These are phyloP conservation scores for Eimeria praecox DNA, from an alignment of 169 alveolate genomes.

Conservation along the genomic window DNA sequence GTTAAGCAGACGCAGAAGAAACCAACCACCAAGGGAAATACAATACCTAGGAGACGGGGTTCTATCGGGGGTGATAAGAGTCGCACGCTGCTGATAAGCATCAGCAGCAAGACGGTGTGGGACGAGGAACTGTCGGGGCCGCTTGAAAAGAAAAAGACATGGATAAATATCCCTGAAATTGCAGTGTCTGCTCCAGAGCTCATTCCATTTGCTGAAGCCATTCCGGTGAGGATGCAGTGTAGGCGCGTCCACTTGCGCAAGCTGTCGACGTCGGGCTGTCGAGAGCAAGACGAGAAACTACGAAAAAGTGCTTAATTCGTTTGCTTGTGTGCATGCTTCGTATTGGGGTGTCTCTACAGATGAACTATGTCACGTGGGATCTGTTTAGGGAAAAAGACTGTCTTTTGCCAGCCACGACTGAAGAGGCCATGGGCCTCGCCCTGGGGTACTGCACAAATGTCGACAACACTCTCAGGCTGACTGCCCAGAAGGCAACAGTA, in stretches of 20 bases:
- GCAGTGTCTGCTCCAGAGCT: conserved; percentile 69
- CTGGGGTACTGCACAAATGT: conserved; percentile 67
- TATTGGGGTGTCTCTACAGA: conserved; percentile 12
- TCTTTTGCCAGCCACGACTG: conserved; percentile 74
- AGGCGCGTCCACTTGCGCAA: background rate
- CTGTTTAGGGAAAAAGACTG: conserved; percentile 64
- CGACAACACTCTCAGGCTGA: conserved; percentile 59
- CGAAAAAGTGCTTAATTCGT: background rate
- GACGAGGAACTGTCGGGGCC: conserved; percentile 72
- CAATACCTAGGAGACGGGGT: conserved; percentile 50
- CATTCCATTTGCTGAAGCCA: conserved; percentile 70
- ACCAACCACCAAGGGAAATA: background rate
- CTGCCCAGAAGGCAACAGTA: conserved; percentile 63
- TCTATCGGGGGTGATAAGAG: conserved; percentile 71
- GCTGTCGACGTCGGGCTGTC: background rate
- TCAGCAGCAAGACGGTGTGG: conserved; percentile 68
- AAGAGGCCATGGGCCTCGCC: conserved; percentile 80
- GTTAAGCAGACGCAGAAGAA: conserved; percentile 1
- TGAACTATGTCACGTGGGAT: conserved; percentile 74
- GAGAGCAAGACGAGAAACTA: background rate
- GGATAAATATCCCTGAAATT: conserved; percentile 71
- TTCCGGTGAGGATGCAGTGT: conserved; percentile 49
- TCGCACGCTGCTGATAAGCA: conserved; percentile 58
- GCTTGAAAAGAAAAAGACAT: conserved; percentile 53
- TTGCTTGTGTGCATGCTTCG: background rate